These are phyloP conservation scores for Alternaria atra DNA, from an alignment of 2,329 filamentous ascomycete species.

Conservation along the genomic window DNA sequence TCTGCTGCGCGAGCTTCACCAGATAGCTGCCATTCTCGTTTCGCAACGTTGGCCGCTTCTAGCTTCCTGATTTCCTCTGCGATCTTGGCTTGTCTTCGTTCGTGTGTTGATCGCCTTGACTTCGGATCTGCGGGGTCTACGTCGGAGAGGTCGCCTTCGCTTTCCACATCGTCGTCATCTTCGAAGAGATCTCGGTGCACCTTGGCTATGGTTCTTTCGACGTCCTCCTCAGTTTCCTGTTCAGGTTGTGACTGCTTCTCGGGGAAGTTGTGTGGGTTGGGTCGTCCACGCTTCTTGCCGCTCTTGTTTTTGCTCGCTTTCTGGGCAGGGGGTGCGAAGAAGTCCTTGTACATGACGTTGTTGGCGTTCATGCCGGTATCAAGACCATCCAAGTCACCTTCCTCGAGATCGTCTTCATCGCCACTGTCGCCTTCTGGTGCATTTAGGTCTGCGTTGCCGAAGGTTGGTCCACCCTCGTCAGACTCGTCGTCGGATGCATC, in stretches of 20 bases:
- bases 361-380: conserved; percentile 78
- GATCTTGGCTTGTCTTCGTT: conserved; percentile 84
- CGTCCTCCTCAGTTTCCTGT: conserved; percentile 63
- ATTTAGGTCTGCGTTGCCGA: conserved; percentile 79
- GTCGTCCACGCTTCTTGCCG: conserved; percentile 62
- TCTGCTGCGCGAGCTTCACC: conserved; percentile 87
- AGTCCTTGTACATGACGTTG: conserved; percentile 89
- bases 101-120: conserved; percentile 82
- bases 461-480: conserved; percentile 81
- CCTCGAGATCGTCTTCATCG: conserved; percentile 67
- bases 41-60: conserved; percentile 87
- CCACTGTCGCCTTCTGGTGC: conserved; percentile 75
- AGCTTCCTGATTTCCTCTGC: conserved; percentile 90
- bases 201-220: conserved; percentile 84
- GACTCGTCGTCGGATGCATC: conserved; percentile 66
- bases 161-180: conserved; percentile 68
- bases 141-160: conserved; percentile 66
- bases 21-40: conserved; percentile 87
- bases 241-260: conserved; percentile 32
- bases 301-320: conserved; percentile 71
- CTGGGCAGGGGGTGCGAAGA: conserved; percentile 84
- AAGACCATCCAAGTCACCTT: conserved; percentile 61
- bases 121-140: conserved; percentile 73
- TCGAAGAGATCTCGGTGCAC: conserved; percentile 93
- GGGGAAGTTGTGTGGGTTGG: conserved; percentile 63